phyloP scores from a whole-genome alignment of 164 flowering plant genomes.

The Chimonanthus salicifolius region DNA sequence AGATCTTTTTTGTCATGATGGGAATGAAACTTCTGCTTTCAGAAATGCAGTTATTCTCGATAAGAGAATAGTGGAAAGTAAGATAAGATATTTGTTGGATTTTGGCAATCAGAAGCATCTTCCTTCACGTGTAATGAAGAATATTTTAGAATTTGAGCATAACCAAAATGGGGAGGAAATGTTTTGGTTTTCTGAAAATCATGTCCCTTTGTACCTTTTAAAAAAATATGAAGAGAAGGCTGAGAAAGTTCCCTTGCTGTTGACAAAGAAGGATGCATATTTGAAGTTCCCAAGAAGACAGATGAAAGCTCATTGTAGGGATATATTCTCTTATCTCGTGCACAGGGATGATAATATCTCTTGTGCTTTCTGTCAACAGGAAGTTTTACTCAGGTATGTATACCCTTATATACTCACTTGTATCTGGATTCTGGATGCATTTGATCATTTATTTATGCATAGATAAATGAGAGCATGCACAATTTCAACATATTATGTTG shows the following conservation, averaged over 20 bases:
- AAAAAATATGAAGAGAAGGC: slow-evolving; percentile 65
- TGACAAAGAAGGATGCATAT: slow-evolving; percentile 21
- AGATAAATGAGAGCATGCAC: too few relatives aligned
- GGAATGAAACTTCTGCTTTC: slow-evolving; percentile 67
- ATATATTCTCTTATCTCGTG: slow-evolving; percentile 57
- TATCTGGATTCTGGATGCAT: too few relatives aligned
- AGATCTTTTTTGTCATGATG: slow-evolving; percentile 63
- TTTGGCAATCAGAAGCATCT: slow-evolving; percentile 83
- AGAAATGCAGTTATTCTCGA: slow-evolving; percentile 73
- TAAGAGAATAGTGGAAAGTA: slow-evolving; percentile 49
- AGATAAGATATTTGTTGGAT: slow-evolving; percentile 55
- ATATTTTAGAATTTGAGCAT: slow-evolving; percentile 49
- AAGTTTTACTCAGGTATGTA: slow-evolving; percentile 57
- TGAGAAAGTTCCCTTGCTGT: slow-evolving; percentile 19
- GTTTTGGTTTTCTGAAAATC: slow-evolving; percentile 77
- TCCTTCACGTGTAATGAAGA: slow-evolving; percentile 87
- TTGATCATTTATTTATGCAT: too few relatives aligned
- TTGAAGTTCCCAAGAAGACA: slow-evolving; percentile 46
- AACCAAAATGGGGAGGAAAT: slow-evolving; percentile 51
- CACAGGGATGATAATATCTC: slow-evolving; percentile 41
- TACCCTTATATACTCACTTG: neutral
- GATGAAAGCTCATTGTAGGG: slow-evolving; percentile 43
- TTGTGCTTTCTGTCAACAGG: slow-evolving; percentile 66
- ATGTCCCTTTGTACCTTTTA: slow-evolving; percentile 76
- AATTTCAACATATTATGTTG: too few relatives aligned